These are phyloP conservation scores for Kodamaea alishanica DNA, from an alignment of 1,139 yeast species.

Conservation along the genomic window DNA sequence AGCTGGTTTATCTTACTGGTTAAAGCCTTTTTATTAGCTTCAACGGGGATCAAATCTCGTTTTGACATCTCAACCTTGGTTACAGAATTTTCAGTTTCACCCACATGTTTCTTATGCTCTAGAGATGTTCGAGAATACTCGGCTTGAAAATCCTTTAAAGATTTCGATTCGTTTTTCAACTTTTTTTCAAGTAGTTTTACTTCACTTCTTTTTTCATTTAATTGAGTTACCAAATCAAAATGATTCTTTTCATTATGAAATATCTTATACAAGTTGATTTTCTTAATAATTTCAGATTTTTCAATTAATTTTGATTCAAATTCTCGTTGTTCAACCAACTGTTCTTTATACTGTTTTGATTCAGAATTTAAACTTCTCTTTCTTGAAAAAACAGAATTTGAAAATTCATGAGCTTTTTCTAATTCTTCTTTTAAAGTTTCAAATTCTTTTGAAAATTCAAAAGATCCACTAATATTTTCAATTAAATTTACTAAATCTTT, in stretches of 20 bases:
- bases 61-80: conserved; percentile 42
- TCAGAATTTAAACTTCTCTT: conserved; percentile 75
- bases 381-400: conserved; percentile 64
- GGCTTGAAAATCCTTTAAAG: conserved; percentile 32
- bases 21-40: conserved; percentile 50
- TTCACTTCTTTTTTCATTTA: conserved; percentile 23
- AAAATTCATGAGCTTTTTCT: conserved; percentile 62
- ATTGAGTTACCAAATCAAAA: conserved; percentile 24
- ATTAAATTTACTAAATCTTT: conserved; percentile 67
- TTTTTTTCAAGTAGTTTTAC: conserved; percentile 28
- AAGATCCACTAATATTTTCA: conserved; percentile 83
- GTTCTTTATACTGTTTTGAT: conserved; percentile 75
- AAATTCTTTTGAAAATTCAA: conserved; percentile 63
- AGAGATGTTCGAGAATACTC: conserved; percentile 48
- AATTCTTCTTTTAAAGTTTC: conserved; percentile 66
- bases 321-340: conserved; percentile 65
- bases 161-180: conserved; percentile 21
- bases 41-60: conserved; percentile 53
- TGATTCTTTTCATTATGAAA: conserved; percentile 60
- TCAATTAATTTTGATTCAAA: conserved; percentile 58
- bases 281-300: conserved; percentile 42
- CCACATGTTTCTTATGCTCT: conserved; percentile 38
- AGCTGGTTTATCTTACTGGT: conserved; percentile 46
- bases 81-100: conserved; percentile 35
- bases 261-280: conserved; percentile 60